phyloP scores from a whole-genome alignment of 768 basidiomycete genomes.

The Leccinum rimulosum region DNA sequence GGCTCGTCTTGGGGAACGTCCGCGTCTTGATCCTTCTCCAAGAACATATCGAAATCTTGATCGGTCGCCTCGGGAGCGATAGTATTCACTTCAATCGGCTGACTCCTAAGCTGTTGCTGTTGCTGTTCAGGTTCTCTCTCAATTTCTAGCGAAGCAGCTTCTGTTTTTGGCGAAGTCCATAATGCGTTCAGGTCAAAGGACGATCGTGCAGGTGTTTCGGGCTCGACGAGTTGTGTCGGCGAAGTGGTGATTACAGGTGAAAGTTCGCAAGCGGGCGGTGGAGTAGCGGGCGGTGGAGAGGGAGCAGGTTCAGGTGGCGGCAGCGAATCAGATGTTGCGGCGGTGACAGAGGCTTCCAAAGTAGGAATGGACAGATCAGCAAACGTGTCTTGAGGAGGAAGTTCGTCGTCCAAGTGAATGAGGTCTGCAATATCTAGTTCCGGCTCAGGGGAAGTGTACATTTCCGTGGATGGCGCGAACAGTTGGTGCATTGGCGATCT shows the following conservation, averaged over 20 bases:
- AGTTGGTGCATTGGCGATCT: conserved; percentile 34
- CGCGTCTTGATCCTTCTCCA: conserved; percentile 55
- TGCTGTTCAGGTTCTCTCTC: conserved; percentile 27
- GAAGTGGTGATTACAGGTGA: conserved; percentile 27
- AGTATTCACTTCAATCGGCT: conserved; percentile 42
- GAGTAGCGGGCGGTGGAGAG: conserved; percentile 42
- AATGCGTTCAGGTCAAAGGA: conserved; percentile 74
- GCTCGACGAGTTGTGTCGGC: conserved; percentile 30
- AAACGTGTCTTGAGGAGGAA: conserved; percentile 33
- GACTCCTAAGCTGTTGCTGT: conserved; percentile 37
- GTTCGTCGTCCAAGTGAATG: conserved; percentile 75
- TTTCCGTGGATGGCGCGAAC: conserved; percentile 40
- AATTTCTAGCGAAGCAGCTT: conserved; percentile 17
- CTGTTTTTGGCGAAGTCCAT: conserved; percentile 56
- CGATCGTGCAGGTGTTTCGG: conserved; percentile 43
- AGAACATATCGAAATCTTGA: conserved; percentile 84
- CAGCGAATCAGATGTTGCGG: conserved; percentile 8
- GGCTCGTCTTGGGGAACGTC: conserved; percentile 23
- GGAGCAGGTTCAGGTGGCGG: conserved; percentile 18
- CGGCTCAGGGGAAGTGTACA: conserved; percentile 43
- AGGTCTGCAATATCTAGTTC: conserved; percentile 73
- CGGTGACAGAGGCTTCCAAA: conserved; percentile 12
- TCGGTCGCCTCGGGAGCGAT: conserved; percentile 53
- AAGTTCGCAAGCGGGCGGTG: conserved; percentile 39
- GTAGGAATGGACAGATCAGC: conserved; percentile 17